A percentile compares a stretch with the other conserved stretches of the same genome.
Conservation (phyloP, 2,329 filamentous ascomycete genomes). For the Incumbomyces delicatus region DNA sequence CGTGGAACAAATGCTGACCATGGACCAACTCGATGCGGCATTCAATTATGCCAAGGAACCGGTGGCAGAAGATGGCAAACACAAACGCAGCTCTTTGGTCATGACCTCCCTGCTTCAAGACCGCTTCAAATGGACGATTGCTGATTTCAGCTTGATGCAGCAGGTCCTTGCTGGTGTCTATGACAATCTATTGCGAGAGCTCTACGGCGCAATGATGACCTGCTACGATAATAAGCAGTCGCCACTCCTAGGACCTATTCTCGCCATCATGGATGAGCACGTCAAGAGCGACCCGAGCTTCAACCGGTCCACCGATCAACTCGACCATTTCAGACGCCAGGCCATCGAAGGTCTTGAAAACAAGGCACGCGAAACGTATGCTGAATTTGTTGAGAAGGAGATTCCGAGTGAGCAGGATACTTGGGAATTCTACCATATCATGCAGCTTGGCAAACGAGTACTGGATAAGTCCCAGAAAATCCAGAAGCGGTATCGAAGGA, state of each 20-base stretch:
- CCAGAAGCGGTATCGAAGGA: slow-evolving; percentile 82
- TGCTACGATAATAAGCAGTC: slow-evolving; percentile 70
- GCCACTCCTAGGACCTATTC: slow-evolving; percentile 65
- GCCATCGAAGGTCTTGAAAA: slow-evolving; percentile 63
- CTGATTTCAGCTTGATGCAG: slow-evolving; percentile 62
- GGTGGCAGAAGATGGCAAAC: slow-evolving; percentile 51
- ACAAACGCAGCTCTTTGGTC: slow-evolving; percentile 42
- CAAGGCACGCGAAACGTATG: slow-evolving; percentile 71
- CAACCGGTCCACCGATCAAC: slow-evolving; percentile 57
- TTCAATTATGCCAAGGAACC: slow-evolving; percentile 75
- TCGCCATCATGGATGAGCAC: slow-evolving; percentile 73
- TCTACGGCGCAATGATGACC: slow-evolving; percentile 77
- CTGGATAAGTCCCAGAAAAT: slow-evolving; percentile 79
- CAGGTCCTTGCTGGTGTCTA: slow-evolving; percentile 65
- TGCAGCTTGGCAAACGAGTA: slow-evolving; percentile 77
- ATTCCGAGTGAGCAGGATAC: slow-evolving; percentile 70
- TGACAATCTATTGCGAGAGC: slow-evolving; percentile 72
- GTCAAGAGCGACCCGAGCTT: slow-evolving; percentile 72
- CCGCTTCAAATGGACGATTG: slow-evolving; percentile 58
- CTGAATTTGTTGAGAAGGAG: slow-evolving; percentile 64
- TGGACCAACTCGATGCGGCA: slow-evolving; percentile 71
- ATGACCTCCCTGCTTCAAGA: slow-evolving; percentile 39
- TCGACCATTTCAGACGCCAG: slow-evolving; percentile 61
- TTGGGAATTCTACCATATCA: slow-evolving; percentile 87
- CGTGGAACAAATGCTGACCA: slow-evolving; percentile 66